Evolutionary conservation across 2,329 filamentous ascomycete species (phyloP).

Genomic region (Ophiostoma australiae): DNA sequence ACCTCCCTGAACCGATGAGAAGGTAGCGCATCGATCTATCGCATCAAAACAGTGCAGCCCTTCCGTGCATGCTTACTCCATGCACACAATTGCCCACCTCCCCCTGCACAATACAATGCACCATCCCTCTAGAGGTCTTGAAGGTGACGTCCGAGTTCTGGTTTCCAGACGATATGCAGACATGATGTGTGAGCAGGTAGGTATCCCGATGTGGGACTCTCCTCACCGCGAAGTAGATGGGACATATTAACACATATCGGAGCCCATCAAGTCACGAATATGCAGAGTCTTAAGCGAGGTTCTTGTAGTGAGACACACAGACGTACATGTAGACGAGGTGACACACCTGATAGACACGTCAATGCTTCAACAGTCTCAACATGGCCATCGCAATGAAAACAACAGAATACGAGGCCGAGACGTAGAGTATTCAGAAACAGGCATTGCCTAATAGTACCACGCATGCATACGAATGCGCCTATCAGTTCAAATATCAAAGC

Average conservation of each 20-base stretch:
- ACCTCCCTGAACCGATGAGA: not conserved
- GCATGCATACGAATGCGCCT: not conserved
- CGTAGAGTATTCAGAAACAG: not conserved
- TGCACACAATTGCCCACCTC: not conserved
- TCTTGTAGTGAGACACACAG: not conserved
- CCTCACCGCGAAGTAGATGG: not conserved
- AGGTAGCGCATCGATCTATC: no score
- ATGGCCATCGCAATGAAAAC: not conserved
- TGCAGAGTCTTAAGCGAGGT: not conserved
- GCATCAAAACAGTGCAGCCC: not conserved
- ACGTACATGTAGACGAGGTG: not conserved
- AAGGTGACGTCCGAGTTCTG: not conserved
- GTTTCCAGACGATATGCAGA: not conserved
- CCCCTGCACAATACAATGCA: not conserved
- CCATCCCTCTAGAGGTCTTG: not conserved
- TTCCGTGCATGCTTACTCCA: not conserved
- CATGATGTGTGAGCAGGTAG: not conserved
- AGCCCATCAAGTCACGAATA: not conserved
- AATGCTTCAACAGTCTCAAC: constrained; percentile 4
- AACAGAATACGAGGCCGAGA: not conserved
- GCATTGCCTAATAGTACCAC: not conserved
- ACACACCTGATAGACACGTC: not conserved
- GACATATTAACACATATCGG: not conserved
- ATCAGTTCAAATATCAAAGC: not conserved
- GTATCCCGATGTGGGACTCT: not conserved